Evolutionary conservation across 139 green algal species (phyloP).

Genomic region (Coelastrella sp.): DNA sequence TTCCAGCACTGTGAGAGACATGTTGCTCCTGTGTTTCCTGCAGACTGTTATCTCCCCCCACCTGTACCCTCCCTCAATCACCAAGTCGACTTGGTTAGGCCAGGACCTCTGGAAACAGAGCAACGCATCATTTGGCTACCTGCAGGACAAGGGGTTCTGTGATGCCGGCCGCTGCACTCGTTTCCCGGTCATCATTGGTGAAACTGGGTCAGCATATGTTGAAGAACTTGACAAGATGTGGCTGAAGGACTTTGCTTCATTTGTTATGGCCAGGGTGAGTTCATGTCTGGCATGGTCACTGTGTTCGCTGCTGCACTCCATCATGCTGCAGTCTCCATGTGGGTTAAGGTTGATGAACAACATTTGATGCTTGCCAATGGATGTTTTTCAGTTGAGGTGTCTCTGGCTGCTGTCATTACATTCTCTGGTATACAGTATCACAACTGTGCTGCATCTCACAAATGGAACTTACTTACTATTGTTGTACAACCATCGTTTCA

Average conservation of each 20-base stretch:
- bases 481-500: neutral
- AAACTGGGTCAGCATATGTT: slow-evolving; percentile 38
- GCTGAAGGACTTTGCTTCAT: slow-evolving; percentile 46
- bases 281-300: neutral
- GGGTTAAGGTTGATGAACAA: too few relatives aligned
- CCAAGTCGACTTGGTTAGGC: slow-evolving; percentile 28
- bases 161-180: neutral
- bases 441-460: too few relatives aligned
- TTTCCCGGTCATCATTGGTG: slow-evolving; percentile 41
- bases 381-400: too few relatives aligned
- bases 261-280: neutral
- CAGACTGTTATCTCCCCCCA: slow-evolving; percentile 33
- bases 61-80: slow-evolving; percentile 46
- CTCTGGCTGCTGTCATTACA: too few relatives aligned
- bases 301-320: neutral
- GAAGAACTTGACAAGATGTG: slow-evolving; percentile 4
- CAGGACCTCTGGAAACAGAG: slow-evolving; percentile 38
- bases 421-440: too few relatives aligned
- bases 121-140: slow-evolving; percentile 41
- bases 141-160: slow-evolving; percentile 30
- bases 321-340: neutral
- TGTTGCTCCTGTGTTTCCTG: neutral
- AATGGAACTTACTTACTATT: neutral
- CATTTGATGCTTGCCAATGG: too few relatives aligned
- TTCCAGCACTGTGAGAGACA: too few relatives aligned